Evolutionary conservation across 179 eudicot species (phyloP), one percentile per base, ranked within the genome.

Genomic region (Spergularia azorica): DNA sequence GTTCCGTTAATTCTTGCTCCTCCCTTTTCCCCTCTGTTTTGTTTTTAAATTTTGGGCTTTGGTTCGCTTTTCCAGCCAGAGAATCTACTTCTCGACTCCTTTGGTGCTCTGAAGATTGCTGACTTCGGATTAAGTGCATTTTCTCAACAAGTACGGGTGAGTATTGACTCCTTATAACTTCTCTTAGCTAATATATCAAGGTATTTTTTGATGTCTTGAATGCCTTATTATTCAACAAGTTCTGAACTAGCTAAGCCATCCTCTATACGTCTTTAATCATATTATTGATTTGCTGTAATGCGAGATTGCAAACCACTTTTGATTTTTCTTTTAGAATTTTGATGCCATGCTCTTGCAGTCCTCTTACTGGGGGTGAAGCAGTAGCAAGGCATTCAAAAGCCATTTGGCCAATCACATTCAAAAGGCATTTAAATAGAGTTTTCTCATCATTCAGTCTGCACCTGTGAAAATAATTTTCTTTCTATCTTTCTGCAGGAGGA

Each of bases 51-150:
- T 66, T 17, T 58, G 64, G 71, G 10, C 46, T 41, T 55, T 52
- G 20, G 46, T 63, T 64, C 52, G 9, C 11, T 38, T 26, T 54
- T 48, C 83, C 84, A 93, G 97, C 97, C 97, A 4, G 97, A 93
- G 78, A 93, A 93, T 83, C 84, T 93, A 21, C 88, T 93, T 78
- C 81, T 91, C 78, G 97, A 93, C 69, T 84, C 89, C 13, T 77
- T 59, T 83, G 97, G 97, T 60, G 78, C 61, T 81, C 91, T 93
- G 18, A 93, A 93, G 84, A 85, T 93, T 76, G 93, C 97, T 36
- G 97, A 93, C 83, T 93, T 90, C 76, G 97, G 97, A 79, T 82
- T 93, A 80, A 91, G 97, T 85, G 90, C 90, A 74, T 84, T 93
- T 77, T 86, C 97, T 48, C 84, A 87, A 83, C 96, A 93, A 88